Evolutionary conservation across 192 early-diverging fungal species (phyloP).

Genomic region (Entomortierella lignicola): DNA sequence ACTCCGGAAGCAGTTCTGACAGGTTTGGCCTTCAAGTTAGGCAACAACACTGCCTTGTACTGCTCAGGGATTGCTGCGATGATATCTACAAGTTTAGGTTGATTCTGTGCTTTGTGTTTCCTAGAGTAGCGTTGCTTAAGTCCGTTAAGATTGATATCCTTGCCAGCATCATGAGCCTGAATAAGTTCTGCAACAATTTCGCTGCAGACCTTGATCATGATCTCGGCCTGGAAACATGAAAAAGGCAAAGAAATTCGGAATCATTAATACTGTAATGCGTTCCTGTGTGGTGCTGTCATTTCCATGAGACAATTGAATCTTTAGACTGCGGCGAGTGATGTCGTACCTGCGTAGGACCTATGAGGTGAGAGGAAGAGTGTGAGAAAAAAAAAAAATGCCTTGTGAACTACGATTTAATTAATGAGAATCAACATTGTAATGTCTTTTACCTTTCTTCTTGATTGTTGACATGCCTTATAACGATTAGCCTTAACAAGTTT

Average conservation of each 20-base stretch:
- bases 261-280: slow-evolving; percentile 1
- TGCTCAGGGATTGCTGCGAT: slow-evolving; percentile 98
- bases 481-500: not conserved
- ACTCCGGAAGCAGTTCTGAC: slow-evolving; percentile 94
- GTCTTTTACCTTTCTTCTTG: slow-evolving; percentile 41
- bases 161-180: slow-evolving; percentile 68
- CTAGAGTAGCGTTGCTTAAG: slow-evolving; percentile 82
- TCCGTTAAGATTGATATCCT: slow-evolving; percentile 90
- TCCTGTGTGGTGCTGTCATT: slow-evolving; percentile 8
- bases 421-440: not conserved
- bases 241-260: not conserved
- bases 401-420: not conserved
- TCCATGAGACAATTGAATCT: not conserved
- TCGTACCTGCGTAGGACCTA: slow-evolving; percentile 45
- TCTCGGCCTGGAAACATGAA: slow-evolving; percentile 63
- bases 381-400: not conserved
- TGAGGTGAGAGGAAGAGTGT: not conserved
- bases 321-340: slow-evolving; percentile 2
- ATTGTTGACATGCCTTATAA: slow-evolving; percentile 33
- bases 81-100: slow-evolving; percentile 97
- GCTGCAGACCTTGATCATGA: slow-evolving; percentile 85
- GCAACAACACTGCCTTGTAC: slow-evolving; percentile 84
- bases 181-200: slow-evolving; percentile 95
- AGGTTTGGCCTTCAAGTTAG: slow-evolving; percentile 93
- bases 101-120: slow-evolving; percentile 79